A percentile compares a stretch with the other conserved stretches of the same genome.
Evolutionary conservation across 306 rosid species (phyloP).

Genomic region (Vachellia pachyceras): DNA sequence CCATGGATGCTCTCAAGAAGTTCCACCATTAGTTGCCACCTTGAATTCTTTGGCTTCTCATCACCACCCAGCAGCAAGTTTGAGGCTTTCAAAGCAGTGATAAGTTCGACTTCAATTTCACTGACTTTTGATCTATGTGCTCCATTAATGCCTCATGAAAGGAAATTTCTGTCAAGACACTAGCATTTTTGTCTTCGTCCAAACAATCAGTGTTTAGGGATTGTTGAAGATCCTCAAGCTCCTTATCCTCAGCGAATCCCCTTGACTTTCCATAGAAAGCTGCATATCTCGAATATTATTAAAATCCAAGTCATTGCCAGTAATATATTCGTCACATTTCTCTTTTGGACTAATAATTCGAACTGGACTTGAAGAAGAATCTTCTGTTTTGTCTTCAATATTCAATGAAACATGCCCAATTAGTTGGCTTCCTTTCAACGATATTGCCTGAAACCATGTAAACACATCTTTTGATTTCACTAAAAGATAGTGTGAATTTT

Average conservation of each 20-base stretch:
- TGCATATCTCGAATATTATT: conserved; percentile 48
- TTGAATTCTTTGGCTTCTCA: conserved; percentile 63
- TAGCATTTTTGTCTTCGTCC: conserved; percentile 47
- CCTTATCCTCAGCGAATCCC: conserved; percentile 43
- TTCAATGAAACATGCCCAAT: conserved; percentile 65
- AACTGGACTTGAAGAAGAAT: conserved; percentile 63
- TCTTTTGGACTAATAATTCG: conserved; percentile 47
- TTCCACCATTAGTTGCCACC: conserved; percentile 69
- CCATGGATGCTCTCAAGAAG: conserved; percentile 72
- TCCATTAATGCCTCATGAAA: conserved; percentile 70
- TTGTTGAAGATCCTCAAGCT: conserved; percentile 40
- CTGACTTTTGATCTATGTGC: conserved; percentile 67
- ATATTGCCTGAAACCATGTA: conserved; percentile 75
- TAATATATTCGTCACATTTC: background rate
- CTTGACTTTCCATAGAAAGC: conserved; percentile 43
- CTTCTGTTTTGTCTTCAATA: conserved; percentile 58
- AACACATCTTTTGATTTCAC: background rate
- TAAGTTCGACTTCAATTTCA: conserved; percentile 76
- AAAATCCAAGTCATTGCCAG: background rate
- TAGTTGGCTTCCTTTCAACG: conserved; percentile 79
- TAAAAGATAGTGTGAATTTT: background rate
- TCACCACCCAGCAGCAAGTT: conserved; percentile 57
- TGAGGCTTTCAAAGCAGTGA: conserved; percentile 68
- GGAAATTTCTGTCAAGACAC: conserved; percentile 51
- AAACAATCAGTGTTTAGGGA: conserved; percentile 27